Conservation (phyloP, 2,329 filamentous ascomycete species). For the Penicillium sp. region DNA sequence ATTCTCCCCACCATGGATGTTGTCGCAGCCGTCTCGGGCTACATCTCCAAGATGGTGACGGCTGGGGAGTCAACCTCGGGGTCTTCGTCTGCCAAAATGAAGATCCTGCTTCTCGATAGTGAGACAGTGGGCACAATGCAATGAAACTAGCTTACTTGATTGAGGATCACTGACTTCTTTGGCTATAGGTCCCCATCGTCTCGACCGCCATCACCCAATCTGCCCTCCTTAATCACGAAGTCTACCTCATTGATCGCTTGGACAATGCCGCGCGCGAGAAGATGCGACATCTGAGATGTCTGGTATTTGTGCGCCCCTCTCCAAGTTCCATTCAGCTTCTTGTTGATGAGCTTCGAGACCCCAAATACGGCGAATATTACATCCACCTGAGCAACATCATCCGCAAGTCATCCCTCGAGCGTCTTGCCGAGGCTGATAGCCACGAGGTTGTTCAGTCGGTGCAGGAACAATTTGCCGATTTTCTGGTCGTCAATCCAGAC, state of each 20-base stretch:
- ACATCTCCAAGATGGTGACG: conserved; percentile 94
- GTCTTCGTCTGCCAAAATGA: conserved; percentile 81
- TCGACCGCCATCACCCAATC: conserved; percentile 97
- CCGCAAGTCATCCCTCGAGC: conserved; percentile 92
- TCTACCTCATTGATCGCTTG: conserved; percentile 94
- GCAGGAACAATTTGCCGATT: conserved; percentile 96
- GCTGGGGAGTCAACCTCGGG: conserved; percentile 68
- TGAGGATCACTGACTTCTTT: conserved; percentile 25
- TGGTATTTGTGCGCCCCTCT: conserved; percentile 90
- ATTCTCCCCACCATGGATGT: conserved; percentile 72
- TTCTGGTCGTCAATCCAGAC: conserved; percentile 91
- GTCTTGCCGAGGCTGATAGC: conserved; percentile 92
- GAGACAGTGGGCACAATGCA: conserved; percentile 69
- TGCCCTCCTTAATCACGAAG: conserved; percentile 88
- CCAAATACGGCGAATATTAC: conserved; percentile 96
- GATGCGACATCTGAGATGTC: conserved; percentile 93
- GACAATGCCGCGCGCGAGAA: conserved; percentile 90
- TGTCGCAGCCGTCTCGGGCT: conserved; percentile 86
- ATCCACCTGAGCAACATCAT: conserved; percentile 97
- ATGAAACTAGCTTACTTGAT: conserved; percentile 9
- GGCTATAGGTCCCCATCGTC: conserved; percentile 71
- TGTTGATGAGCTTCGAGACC: conserved; percentile 92
- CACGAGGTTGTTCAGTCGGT: conserved; percentile 94
- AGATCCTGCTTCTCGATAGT: conserved; percentile 88
- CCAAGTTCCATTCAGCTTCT: conserved; percentile 89